Base-by-base conservation (phyloP, 1,284 basidiomycete genomes). In the Irpex sp. region DNA sequence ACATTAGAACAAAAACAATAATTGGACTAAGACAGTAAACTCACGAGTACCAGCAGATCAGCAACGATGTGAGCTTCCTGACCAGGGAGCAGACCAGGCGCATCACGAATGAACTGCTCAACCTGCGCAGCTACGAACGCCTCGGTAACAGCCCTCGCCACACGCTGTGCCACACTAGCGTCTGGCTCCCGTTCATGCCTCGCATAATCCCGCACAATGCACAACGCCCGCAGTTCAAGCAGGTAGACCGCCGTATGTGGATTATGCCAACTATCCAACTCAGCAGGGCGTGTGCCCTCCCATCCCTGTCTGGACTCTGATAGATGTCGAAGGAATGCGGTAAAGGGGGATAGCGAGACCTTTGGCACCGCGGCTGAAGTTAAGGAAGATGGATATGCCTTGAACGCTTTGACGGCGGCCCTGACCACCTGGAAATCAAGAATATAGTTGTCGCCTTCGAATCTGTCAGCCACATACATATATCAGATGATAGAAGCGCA, bases 381-480 rank as follows among this genome's bases (percentile, higher is more conserved):
- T 2, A 50, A n/a, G 19, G 7, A n/a, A 17, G 68, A 65, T 33
- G 75, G 74, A 49, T 81, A 69, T n/a, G 64, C 65, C 6, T 70
- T 73, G 69, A 82, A 82, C 0, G 86, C 79, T 68, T 90, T 92
- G 17, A 90, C 72, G 1, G 88, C 88, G 0, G 87, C 84, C 31
- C 89, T 83, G 31, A 89, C 84, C 46, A 90, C 89, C 74, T 93
- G 90, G 56, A 85, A 80, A 66, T 89, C 86, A 1, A 92, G 79
- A 6, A 92, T 86, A 67, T 83, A 92, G 71, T 92, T 92, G 69
- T 93, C 90, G 17, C 90, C 90, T 76, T 92, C 90, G 67, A 84
- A 91, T 1, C 86, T 89, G 33, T 43, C 39, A n/a, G 31, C 6
- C 9, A 17, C 49, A 19, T 11, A 35, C 8, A 19, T 26, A 50